Conservation (phyloP, 2,329 filamentous ascomycete genomes). For the Microdochium trichocladiopsis region DNA sequence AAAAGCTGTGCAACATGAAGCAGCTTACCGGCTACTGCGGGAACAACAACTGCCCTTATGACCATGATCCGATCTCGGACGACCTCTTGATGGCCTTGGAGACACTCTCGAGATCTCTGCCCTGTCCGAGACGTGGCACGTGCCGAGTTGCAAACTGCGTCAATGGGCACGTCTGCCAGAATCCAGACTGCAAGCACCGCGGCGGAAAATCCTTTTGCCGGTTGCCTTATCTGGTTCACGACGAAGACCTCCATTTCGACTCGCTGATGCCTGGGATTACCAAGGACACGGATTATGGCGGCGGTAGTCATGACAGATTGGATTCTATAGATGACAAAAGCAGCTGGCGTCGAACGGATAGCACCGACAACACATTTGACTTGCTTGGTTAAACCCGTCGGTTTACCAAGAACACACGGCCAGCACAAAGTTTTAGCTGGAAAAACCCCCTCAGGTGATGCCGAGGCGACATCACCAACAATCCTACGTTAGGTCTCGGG, state of each 20-base stretch:
- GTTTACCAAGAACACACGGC: no score
- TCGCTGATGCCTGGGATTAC: not conserved
- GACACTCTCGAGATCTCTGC: not conserved
- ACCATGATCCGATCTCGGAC: conserved; percentile 15
- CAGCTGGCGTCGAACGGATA: no score
- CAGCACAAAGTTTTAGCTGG: no score
- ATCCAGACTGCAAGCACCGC: conserved; percentile 18
- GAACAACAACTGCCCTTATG: conserved; percentile 17
- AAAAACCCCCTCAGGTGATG: no score
- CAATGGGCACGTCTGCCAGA: conserved; percentile 23
- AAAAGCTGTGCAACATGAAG: conserved; percentile 19
- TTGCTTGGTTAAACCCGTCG: no score
- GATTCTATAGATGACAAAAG: not conserved
- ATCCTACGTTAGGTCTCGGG: no score
- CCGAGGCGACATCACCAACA: no score
- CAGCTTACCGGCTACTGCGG: conserved; percentile 15
- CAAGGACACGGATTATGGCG: conserved; percentile 23
- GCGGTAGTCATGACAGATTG: conserved; percentile 3
- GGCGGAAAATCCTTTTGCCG: conserved; percentile 21
- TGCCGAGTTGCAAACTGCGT: conserved; percentile 17
- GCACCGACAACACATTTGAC: no score
- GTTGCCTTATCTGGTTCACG: conserved; percentile 11
- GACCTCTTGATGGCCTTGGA: conserved; percentile 8
- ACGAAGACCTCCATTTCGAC: conserved; percentile 7
- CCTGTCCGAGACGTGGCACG: conserved; percentile 5